Base-by-base conservation (phyloP, 805 yeast species). In the Ogataea dorogensis region DNA sequence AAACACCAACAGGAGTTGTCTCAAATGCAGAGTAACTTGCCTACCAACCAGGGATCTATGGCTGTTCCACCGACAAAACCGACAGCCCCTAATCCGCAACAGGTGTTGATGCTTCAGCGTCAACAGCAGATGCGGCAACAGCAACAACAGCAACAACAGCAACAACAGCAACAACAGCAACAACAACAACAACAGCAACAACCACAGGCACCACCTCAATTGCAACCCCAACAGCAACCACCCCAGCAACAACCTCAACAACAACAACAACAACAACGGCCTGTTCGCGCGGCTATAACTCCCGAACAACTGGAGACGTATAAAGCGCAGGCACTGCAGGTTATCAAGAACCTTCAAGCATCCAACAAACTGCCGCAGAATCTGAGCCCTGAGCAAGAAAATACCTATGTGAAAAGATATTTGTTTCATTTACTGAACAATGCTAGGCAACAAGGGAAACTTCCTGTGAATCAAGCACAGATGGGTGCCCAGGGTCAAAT, bases 271-370 rank as follows among this genome's bases (percentile, higher is more conserved):
- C 56, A 44, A 20, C 43, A 31, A 13, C 46, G 43, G 28, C 50
- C 44, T 23, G 18, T 33, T 22, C 38, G 43, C 7, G 36, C 29
- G 6, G 28, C 43, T 2, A 43, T 49, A 28, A 46, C 55, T 2
- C 40, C 36, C 24, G 61, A 52, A 39, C 58, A 47, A 40, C 36
- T 56, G 24, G 58, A 56, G 37, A 51, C 46, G 32, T 59, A 55
- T 35, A 60, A 53, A 45, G 50, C 49, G 20, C 67, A 63, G 43
- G 68, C 67, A 1, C 12, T 63, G 5, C 59, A 55, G 31, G 58
- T 58, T 31, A 58, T 63, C 15, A 55, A 55, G 32, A 60, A 56
- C 29, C 49, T 63, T 14, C 66, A 62, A 40, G 54, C 58, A 3
- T 38, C 57, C 6, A 64, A 64, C 22, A 54, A 59, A 28, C 40